phyloP scores from a whole-genome alignment of 225 moss, liverwort and hornwort genomes.

The Bryum argenteum region DNA sequence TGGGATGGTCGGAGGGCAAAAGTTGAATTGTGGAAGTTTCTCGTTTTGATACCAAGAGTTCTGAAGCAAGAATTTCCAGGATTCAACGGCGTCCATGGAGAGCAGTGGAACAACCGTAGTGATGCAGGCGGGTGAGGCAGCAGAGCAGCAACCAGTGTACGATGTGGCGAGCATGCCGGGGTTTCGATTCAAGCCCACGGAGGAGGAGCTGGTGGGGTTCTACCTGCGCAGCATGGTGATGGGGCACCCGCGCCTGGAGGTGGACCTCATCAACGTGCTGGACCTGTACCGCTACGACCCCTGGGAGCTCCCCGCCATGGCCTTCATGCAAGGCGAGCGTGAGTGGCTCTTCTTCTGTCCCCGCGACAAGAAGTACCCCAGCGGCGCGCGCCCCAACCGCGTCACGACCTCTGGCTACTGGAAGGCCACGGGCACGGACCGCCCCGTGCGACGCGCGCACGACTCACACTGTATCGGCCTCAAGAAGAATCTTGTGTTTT shows the following conservation, averaged over 20 bases:
- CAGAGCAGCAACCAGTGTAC: not conserved
- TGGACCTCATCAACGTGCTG: slow-evolving; percentile 41
- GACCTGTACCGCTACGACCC: slow-evolving; percentile 48
- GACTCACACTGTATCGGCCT: slow-evolving; percentile 63
- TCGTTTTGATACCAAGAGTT: not conserved
- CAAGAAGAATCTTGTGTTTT: slow-evolving; percentile 79
- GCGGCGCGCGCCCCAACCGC: slow-evolving; percentile 70
- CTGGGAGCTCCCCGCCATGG: slow-evolving; percentile 56
- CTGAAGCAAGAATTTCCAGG: not conserved
- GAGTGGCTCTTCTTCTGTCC: slow-evolving; percentile 84
- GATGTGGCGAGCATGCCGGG: slow-evolving; percentile 45
- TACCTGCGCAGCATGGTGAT: slow-evolving; percentile 36
- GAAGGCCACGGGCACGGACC: slow-evolving; percentile 80
- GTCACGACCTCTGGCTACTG: slow-evolving; percentile 77
- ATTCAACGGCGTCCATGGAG: slow-evolving; percentile 5
- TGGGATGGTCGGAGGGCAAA: not conserved
- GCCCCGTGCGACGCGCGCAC: slow-evolving; percentile 53
- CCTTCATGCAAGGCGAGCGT: slow-evolving; percentile 66
- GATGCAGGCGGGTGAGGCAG: not conserved
- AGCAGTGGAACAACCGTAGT: not conserved
- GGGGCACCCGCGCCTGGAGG: slow-evolving; percentile 34
- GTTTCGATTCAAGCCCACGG: slow-evolving; percentile 49
- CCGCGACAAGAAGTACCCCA: slow-evolving; percentile 72
- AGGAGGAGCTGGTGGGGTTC: slow-evolving; percentile 47
- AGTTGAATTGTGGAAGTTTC: no score